These are phyloP conservation scores for Lichenothelia convexa DNA, from an alignment of 495 filamentous ascomycete genomes.

Conservation along the genomic window DNA sequence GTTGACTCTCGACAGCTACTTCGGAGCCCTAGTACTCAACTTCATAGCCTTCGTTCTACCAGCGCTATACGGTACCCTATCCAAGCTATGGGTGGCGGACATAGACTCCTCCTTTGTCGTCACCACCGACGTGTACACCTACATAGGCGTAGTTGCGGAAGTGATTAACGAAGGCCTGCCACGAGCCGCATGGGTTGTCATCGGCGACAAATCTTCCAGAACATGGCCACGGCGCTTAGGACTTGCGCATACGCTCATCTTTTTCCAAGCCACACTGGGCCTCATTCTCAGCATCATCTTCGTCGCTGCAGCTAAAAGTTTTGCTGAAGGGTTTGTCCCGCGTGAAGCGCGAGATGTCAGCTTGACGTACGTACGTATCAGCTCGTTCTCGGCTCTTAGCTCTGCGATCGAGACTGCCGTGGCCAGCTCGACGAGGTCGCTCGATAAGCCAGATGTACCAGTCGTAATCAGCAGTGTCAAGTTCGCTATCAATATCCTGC, in stretches of 20 bases:
- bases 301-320: slow-evolving; percentile 29
- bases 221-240: slow-evolving; percentile 31
- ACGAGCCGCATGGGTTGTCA: slow-evolving; percentile 47
- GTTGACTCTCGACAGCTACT: too few relatives aligned
- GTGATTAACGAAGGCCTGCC: slow-evolving; percentile 62
- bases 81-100: slow-evolving; percentile 57
- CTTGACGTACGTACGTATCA: slow-evolving; percentile 47
- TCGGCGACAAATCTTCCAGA: slow-evolving; percentile 45
- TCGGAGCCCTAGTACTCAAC: slow-evolving; percentile 44
- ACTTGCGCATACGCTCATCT: slow-evolving; percentile 45
- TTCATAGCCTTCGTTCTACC: slow-evolving; percentile 44
- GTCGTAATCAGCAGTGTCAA: slow-evolving; percentile 46
- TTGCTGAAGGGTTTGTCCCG: slow-evolving; percentile 48
- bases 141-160: slow-evolving; percentile 44
- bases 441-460: slow-evolving; percentile 58
- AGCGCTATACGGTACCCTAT: slow-evolving; percentile 49
- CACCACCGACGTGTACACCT: slow-evolving; percentile 47
- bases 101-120: slow-evolving; percentile 48
- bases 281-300: slow-evolving; percentile 45
- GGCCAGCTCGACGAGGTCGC: slow-evolving; percentile 38
- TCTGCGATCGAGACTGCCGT: slow-evolving; percentile 48
- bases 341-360: slow-evolving; percentile 32
- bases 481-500: slow-evolving; percentile 46
- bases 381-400: slow-evolving; percentile 39
- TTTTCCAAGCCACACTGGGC: slow-evolving; percentile 38